Evolutionary conservation across 768 basidiomycete genomes (phyloP).

Genomic region (Lepiota venenata): DNA sequence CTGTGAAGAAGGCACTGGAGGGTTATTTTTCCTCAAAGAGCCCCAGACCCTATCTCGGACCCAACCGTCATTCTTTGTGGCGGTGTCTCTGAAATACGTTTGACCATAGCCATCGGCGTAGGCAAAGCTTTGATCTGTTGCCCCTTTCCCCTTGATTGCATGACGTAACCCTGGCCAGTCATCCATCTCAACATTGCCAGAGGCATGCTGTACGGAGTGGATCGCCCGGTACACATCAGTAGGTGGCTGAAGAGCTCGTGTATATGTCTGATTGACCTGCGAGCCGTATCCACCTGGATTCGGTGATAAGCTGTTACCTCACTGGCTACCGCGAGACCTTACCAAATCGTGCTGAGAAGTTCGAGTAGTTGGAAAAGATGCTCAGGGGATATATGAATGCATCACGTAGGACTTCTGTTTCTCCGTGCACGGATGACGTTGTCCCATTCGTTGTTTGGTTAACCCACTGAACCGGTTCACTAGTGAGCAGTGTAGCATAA

Average conservation of each 20-base stretch:
- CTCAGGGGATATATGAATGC: slow-evolving; percentile 49
- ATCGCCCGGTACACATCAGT: slow-evolving; percentile 21
- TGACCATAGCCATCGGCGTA: slow-evolving; percentile 25
- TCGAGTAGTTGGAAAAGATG: slow-evolving; percentile 28
- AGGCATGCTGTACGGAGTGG: slow-evolving; percentile 27
- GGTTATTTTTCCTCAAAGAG: slow-evolving; percentile 22
- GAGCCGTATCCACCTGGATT: slow-evolving; percentile 26
- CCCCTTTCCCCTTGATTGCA: slow-evolving; percentile 29
- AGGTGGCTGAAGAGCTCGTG: slow-evolving; percentile 24
- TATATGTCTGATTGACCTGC: slow-evolving; percentile 26
- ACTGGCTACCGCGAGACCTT: slow-evolving; percentile 4
- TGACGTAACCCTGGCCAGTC: slow-evolving; percentile 30
- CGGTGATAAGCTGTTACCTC: background rate
- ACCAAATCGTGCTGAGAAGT: slow-evolving; percentile 24
- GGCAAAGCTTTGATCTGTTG: slow-evolving; percentile 27
- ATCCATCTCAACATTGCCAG: slow-evolving; percentile 29
- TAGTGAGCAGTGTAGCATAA: background rate
- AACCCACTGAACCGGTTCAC: slow-evolving; percentile 33
- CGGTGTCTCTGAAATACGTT: slow-evolving; percentile 28
- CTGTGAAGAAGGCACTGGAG: slow-evolving; percentile 24
- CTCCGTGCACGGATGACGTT: slow-evolving; percentile 47
- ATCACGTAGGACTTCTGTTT: slow-evolving; percentile 39
- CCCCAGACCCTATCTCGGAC: slow-evolving; percentile 29
- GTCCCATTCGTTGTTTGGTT: slow-evolving; percentile 47
- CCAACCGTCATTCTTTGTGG: slow-evolving; percentile 31